A percentile compares a stretch with the other conserved stretches of the same genome.
Conservation (phyloP, 2,329 filamentous ascomycete species). For the Talaromyces sp. region DNA sequence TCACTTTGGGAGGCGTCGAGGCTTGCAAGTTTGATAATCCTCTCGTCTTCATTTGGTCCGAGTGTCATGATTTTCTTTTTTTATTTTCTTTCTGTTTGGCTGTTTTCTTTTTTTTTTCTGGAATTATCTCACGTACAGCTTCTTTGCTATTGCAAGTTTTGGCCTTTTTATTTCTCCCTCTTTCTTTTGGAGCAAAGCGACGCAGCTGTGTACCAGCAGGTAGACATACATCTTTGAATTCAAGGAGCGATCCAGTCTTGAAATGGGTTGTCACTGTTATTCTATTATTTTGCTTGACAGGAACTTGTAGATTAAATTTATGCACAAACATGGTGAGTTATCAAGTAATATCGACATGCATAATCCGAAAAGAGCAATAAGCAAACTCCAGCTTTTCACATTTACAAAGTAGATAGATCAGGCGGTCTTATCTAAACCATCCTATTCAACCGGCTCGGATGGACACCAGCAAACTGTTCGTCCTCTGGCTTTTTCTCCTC, state of each 20-base stretch:
- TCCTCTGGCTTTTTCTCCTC: slow-evolving; percentile 20
- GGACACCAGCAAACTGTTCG: slow-evolving; percentile 31
- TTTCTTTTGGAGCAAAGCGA: neutral
- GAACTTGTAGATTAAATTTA: neutral
- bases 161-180: neutral
- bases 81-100: neutral
- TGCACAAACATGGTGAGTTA: neutral
- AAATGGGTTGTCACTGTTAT: neutral
- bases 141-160: neutral
- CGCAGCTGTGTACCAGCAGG: neutral
- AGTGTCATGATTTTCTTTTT: neutral
- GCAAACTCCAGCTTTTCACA: neutral
- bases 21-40: neutral
- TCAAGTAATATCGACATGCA: neutral
- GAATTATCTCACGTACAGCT: neutral
- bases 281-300: neutral
- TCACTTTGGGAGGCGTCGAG: slow-evolving; percentile 1
- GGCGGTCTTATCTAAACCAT: slow-evolving; percentile 20
- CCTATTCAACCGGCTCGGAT: slow-evolving; percentile 39
- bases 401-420: neutral
- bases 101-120: neutral
- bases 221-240: neutral
- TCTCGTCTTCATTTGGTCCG: neutral
- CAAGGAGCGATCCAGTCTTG: neutral
- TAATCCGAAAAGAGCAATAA: neutral